Conservation (phyloP, 176 grass and related monocot species). For the Oryza glumipatula region DNA sequence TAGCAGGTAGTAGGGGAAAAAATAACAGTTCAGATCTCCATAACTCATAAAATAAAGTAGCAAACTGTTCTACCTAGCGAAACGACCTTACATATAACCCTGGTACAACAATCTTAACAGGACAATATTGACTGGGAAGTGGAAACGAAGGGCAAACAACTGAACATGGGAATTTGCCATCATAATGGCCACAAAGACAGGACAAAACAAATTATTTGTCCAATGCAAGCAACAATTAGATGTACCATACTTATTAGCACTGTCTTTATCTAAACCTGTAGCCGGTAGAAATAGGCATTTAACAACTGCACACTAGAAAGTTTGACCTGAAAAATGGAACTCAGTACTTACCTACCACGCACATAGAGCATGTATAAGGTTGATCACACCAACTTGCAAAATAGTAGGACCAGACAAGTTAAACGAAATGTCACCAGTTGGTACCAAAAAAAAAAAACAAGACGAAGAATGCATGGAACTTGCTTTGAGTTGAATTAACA, state of each 20-base stretch:
- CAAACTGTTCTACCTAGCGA: not conserved
- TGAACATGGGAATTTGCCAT: not conserved
- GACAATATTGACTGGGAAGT: not conserved
- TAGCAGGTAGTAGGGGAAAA: constrained; percentile 9
- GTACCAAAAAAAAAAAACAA: not conserved
- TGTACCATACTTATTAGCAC: not conserved
- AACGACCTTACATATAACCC: not conserved
- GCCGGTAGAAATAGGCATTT: not conserved
- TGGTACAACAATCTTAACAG: not conserved
- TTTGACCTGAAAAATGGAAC: constrained; percentile 3
- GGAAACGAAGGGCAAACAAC: not conserved
- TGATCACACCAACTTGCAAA: not conserved
- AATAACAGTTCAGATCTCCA: not conserved
- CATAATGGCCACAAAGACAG: not conserved
- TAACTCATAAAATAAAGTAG: constrained; percentile 1
- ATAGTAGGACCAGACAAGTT: not conserved
- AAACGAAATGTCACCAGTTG: not conserved
- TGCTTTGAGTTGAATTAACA: not conserved
- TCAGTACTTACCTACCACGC: not conserved
- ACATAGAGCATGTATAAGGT: not conserved
- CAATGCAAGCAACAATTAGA: constrained; percentile 22
- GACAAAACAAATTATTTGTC: not conserved
- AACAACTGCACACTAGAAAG: constrained; percentile 13
- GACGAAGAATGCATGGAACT: not conserved
- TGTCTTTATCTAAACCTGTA: not conserved